Evolutionary conservation across 495 filamentous ascomycete genomes (phyloP).

Genomic region (Chaetomium fimeti): DNA sequence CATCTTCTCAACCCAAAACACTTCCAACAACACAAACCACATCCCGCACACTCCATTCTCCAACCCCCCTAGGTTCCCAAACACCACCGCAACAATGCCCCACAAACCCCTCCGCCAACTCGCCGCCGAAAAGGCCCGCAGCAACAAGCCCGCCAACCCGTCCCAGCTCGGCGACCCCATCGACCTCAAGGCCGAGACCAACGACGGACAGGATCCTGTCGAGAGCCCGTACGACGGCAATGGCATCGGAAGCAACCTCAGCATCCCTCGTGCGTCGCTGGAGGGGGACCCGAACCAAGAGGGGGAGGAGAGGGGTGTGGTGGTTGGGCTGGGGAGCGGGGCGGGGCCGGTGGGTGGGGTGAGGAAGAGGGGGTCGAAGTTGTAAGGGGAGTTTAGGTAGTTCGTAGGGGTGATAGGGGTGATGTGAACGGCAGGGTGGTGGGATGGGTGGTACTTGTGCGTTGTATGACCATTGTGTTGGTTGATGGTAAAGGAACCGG

Average conservation of each 20-base stretch:
- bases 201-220: slow-evolving; percentile 14
- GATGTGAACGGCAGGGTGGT: not conserved
- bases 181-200: slow-evolving; percentile 45
- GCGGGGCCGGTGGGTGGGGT: slow-evolving; percentile 22
- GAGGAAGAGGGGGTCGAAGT: slow-evolving; percentile 20
- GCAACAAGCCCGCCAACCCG: slow-evolving; percentile 39
- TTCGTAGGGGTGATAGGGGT: not conserved
- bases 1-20: not conserved
- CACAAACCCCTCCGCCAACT: slow-evolving; percentile 32
- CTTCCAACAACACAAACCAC: not conserved
- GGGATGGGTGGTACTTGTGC: not conserved
- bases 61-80: too few species aligned
- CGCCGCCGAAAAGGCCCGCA: slow-evolving; percentile 40
- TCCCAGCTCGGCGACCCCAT: slow-evolving; percentile 45
- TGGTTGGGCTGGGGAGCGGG: slow-evolving; percentile 22
- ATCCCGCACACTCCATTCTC: too few species aligned
- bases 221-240: slow-evolving; percentile 1
- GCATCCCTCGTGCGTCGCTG: not conserved
- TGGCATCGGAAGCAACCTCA: not conserved
- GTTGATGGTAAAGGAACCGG: too few species aligned
- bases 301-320: slow-evolving; percentile 10
- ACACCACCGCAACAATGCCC: not conserved
- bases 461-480: too few species aligned
- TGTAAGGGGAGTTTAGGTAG: slow-evolving; percentile 21
- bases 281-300: slow-evolving; percentile 1